Evolutionary conservation across 345 rosid genomes (phyloP), one percentile per base, ranked within the genome.

Genomic region (Populus ilicifolia): DNA sequence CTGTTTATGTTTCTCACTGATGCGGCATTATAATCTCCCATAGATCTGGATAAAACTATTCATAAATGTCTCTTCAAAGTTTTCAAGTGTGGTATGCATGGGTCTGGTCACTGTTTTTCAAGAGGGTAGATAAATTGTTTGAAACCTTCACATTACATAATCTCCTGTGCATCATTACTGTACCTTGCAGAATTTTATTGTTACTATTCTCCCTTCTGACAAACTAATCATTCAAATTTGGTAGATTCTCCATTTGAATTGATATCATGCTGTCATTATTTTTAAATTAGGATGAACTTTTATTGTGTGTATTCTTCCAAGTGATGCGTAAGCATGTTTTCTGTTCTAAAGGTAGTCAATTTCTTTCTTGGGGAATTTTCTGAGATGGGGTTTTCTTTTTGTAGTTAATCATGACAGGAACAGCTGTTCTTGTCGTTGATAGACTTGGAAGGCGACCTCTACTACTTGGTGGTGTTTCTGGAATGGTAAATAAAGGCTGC

Each of bases 401-500:
- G 79, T 81, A 94, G 98, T 88, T 94, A 90, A 81, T 94, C 74
- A 93, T 94, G 98, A 94, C 98, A 48, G 98, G 97, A 71, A 79
- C 17, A 72, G 98, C 98, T 48, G 97, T 94, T 76, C 84, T 91
- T 79, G 92, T 81, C 50, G 93, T 94, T 67, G 98, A 93, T 88
- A 88, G 90, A 89, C 88, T 94, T 72, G 98, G 98, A 80, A 87
- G 98, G 90, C 89, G 98, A 75, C 98, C 98, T 48, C 80, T 94
- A 81, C 89, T 94, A 50, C 91, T 94, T 73, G 86, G 92, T 25
- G 98, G 98, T 76, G 98, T 94, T 85, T 83, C 97, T 72, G 98
- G 97, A 79, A 94, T 94, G 74, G 98, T 93, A 82, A 83, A 81
- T 65, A 35, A 43, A 54, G 48, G 75, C 77, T 46, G 11, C 67